phyloP scores from a whole-genome alignment of 2,329 filamentous ascomycete genomes.

The Hypoxylon sp. region DNA sequence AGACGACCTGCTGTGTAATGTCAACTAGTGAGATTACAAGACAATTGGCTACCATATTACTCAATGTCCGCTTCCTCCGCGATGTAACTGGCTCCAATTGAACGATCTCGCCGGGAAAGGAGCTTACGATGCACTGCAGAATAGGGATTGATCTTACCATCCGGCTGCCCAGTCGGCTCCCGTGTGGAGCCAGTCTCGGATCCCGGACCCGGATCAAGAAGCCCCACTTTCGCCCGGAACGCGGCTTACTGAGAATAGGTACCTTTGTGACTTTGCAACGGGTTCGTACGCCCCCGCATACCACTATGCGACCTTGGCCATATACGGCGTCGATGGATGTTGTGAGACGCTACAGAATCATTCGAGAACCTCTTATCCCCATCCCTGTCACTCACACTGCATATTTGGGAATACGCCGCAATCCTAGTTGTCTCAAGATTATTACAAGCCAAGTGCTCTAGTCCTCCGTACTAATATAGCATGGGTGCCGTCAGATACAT shows the following conservation, averaged over 20 bases:
- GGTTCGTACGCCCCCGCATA: background rate
- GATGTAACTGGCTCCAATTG: no score
- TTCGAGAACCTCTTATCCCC: background rate
- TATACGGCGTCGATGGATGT: background rate
- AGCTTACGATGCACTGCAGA: no score
- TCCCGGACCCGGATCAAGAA: background rate
- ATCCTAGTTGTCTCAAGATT: background rate
- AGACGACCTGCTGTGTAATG: no score
- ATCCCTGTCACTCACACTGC: background rate
- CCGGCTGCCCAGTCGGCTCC: background rate
- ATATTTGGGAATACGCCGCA: background rate
- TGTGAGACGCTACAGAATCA: background rate
- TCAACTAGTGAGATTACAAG: no score
- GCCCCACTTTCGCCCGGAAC: background rate
- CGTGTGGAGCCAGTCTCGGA: background rate
- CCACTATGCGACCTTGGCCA: background rate
- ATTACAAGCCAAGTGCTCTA: no score
- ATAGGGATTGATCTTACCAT: no score
- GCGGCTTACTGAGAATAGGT: background rate
- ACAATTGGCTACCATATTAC: no score
- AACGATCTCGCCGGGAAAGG: no score
- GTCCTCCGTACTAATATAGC: background rate
- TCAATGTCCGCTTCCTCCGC: no score
- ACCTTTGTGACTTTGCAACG: background rate
- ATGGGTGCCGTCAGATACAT: background rate